These are phyloP conservation scores for Cardamine occulta DNA, from an alignment of 345 rosid species.

Conservation along the genomic window DNA sequence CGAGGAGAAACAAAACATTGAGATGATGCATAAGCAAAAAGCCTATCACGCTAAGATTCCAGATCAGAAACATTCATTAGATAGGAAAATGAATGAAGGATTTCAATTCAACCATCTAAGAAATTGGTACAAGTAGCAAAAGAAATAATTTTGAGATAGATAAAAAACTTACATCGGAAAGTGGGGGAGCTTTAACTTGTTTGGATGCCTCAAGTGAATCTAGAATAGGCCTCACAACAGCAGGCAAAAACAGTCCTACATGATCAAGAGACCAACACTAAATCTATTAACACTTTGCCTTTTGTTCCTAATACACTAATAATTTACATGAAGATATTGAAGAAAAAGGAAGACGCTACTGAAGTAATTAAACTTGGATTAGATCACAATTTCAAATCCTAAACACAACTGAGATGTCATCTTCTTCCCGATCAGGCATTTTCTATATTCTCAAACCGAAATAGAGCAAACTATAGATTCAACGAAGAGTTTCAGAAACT, in stretches of 20 bases:
- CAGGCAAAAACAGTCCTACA: constrained; percentile 91
- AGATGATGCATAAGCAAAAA: background rate
- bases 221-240: constrained; percentile 91
- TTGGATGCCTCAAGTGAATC: constrained; percentile 88
- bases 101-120: background rate
- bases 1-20: background rate
- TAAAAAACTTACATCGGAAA: constrained; percentile 67
- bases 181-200: constrained; percentile 75
- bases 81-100: background rate
- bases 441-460: background rate
- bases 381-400: background rate
- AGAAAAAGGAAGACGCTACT: background rate
- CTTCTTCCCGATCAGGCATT: background rate
- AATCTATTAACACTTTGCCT: background rate
- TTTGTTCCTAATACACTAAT: background rate
- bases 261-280: background rate
- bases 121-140: background rate
- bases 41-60: background rate
- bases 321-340: background rate
- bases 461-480: background rate
- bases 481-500: constrained; percentile 5
- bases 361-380: background rate
- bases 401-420: background rate
- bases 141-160: background rate
- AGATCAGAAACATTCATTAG: background rate